These are phyloP conservation scores for Telopea speciosissima DNA, from an alignment of 177 flowering plant species.

Conservation along the genomic window DNA sequence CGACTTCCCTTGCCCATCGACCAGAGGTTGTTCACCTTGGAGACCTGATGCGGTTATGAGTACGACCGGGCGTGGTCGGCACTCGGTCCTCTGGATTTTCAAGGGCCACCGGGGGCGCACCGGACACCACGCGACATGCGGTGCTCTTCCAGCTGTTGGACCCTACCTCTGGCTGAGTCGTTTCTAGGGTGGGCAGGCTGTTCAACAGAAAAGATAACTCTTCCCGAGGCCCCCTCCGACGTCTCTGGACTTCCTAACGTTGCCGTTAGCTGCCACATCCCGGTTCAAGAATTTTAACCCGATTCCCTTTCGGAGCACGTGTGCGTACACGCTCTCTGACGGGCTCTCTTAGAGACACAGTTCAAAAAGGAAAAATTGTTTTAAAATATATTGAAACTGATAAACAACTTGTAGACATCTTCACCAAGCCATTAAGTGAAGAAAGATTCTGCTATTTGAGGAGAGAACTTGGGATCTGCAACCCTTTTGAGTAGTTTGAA, in stretches of 20 bases:
- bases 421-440: no score
- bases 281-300: neutral
- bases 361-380: no score
- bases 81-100: constrained; percentile 6
- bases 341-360: no score
- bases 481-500: no score
- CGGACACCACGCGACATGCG: constrained; percentile 30
- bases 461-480: no score
- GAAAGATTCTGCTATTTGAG: no score
- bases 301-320: neutral
- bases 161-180: constrained; percentile 33
- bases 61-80: constrained; percentile 24
- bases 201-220: constrained; percentile 65
- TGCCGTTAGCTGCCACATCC: neutral
- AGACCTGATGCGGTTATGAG: constrained; percentile 48
- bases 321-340: neutral
- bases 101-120: constrained; percentile 31
- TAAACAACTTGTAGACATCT: no score
- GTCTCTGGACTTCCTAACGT: constrained; percentile 25
- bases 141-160: constrained; percentile 30
- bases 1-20: no score
- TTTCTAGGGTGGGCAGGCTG: constrained; percentile 37
- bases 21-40: constrained; percentile 47
- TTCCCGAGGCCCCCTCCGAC: constrained; percentile 54
- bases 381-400: no score